A percentile compares a stretch with the other conserved stretches of the same genome.
These are phyloP conservation scores for Colletotrichum incanum DNA, from an alignment of 2,329 filamentous ascomycete species.

Conservation along the genomic window DNA sequence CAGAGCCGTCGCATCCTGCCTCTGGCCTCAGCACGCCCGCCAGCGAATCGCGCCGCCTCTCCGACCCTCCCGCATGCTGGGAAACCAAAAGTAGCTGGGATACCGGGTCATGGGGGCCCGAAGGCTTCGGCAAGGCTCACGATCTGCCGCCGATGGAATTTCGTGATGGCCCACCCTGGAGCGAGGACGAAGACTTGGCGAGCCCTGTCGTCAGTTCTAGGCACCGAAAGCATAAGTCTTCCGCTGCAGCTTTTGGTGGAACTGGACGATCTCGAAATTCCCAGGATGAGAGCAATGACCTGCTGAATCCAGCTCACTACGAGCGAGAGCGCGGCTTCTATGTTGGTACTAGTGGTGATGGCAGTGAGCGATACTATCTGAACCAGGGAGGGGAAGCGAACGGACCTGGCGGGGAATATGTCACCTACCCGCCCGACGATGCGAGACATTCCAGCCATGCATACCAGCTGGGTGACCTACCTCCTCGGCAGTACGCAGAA, in stretches of 20 bases:
- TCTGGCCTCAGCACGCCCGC: slow-evolving; percentile 89
- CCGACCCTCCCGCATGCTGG: slow-evolving; percentile 85
- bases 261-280: slow-evolving; percentile 62
- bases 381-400: slow-evolving; percentile 79
- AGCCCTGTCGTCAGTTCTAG: slow-evolving; percentile 90
- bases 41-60: slow-evolving; percentile 85
- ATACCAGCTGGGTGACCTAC: slow-evolving; percentile 63
- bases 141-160: slow-evolving; percentile 88
- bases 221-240: slow-evolving; percentile 89
- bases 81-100: slow-evolving; percentile 77
- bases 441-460: slow-evolving; percentile 69
- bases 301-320: slow-evolving; percentile 66
- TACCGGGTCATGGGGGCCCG: slow-evolving; percentile 62
- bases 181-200: slow-evolving; percentile 94
- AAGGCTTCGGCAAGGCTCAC: slow-evolving; percentile 69
- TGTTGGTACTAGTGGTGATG: slow-evolving; percentile 77
- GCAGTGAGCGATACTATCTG: slow-evolving; percentile 82
- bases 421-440: slow-evolving; percentile 82
- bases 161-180: slow-evolving; percentile 91
- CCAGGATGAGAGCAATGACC: slow-evolving; percentile 53
- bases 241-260: slow-evolving; percentile 65
- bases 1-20: slow-evolving; percentile 77
- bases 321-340: slow-evolving; percentile 78
- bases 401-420: slow-evolving; percentile 84
- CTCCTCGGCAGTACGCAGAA: slow-evolving; percentile 61